Evolutionary conservation across 768 basidiomycete genomes (phyloP).

Genomic region (Cystofilobasidium ferigula): DNA sequence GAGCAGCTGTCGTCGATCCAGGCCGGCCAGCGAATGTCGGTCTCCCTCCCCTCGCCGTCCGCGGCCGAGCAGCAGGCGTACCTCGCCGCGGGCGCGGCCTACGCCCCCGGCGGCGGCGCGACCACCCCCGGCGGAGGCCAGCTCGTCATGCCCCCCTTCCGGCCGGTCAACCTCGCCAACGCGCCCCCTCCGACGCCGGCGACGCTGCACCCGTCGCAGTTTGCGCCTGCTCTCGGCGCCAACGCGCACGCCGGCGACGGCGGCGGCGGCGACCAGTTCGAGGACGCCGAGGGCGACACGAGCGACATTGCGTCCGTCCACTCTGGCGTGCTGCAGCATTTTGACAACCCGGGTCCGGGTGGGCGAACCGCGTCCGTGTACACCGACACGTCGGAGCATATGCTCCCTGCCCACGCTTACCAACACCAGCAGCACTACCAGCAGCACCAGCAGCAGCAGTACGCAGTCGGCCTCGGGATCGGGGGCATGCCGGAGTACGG

Average conservation of each 20-base stretch:
- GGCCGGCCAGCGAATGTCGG: slow-evolving; percentile 46
- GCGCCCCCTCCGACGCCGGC: slow-evolving; percentile 14
- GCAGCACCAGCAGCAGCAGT: too few species aligned
- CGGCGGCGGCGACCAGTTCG: slow-evolving; percentile 33
- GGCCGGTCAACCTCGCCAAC: slow-evolving; percentile 14
- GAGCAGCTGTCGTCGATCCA: slow-evolving; percentile 60
- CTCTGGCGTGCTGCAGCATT: slow-evolving; percentile 23
- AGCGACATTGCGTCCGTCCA: slow-evolving; percentile 36
- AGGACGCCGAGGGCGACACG: slow-evolving; percentile 40
- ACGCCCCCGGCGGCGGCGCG: slow-evolving; percentile 28
- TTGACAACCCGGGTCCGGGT: slow-evolving; percentile 9
- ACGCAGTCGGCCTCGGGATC: slow-evolving; percentile 16
- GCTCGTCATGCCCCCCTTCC: slow-evolving; percentile 26
- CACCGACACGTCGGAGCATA: not conserved
- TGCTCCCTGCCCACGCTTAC: not conserved
- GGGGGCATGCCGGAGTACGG: not conserved
- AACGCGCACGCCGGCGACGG: not conserved
- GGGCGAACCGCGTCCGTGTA: not conserved
- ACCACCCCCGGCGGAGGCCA: slow-evolving; percentile 31
- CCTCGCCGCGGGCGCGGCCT: slow-evolving; percentile 6
- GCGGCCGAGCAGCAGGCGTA: slow-evolving; percentile 19
- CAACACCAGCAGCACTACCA: too few species aligned
- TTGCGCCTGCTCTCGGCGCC: too few species aligned
- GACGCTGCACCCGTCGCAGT: slow-evolving; percentile 7
- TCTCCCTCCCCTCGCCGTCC: slow-evolving; percentile 33